Conservation (phyloP, 805 yeast genomes). For the Kazachstania kunashirensis region DNA sequence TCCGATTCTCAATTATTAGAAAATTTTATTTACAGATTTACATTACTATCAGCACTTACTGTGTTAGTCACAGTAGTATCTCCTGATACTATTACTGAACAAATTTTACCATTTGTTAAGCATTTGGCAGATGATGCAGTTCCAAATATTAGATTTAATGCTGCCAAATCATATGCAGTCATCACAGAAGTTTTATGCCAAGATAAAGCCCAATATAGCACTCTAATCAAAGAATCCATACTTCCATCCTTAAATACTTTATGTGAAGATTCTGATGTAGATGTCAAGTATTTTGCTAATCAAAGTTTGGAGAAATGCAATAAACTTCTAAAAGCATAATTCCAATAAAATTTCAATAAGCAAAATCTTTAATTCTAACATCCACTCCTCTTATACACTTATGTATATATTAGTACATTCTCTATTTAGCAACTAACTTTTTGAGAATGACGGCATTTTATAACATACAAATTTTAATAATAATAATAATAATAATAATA, state of each 20-base stretch:
- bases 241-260: constrained; percentile 58
- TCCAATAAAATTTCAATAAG: no score
- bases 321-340: constrained; percentile 5
- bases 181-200: constrained; percentile 45
- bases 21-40: constrained; percentile 85
- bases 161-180: constrained; percentile 70
- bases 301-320: constrained; percentile 42
- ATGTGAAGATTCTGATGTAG: constrained; percentile 67
- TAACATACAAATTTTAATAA: not conserved
- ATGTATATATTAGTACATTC: no score
- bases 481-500: constrained; percentile 1
- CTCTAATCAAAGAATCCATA: constrained; percentile 42
- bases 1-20: constrained; percentile 32
- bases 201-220: constrained; percentile 16
- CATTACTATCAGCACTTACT: constrained; percentile 83
- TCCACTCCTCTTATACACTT: no score
- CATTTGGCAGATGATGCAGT: constrained; percentile 69
- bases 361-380: not conserved
- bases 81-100: constrained; percentile 44
- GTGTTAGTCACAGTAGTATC: constrained; percentile 66
- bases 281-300: constrained; percentile 78
- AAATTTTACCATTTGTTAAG: constrained; percentile 71
- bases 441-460: no score
- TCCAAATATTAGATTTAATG: constrained; percentile 92
- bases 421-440: no score